Percentiles rank a stretch among this genome's conserved stretches.
These are phyloP conservation scores for Lodderomyces metapsilosis DNA, from an alignment of 1,139 yeast species.

Conservation along the genomic window DNA sequence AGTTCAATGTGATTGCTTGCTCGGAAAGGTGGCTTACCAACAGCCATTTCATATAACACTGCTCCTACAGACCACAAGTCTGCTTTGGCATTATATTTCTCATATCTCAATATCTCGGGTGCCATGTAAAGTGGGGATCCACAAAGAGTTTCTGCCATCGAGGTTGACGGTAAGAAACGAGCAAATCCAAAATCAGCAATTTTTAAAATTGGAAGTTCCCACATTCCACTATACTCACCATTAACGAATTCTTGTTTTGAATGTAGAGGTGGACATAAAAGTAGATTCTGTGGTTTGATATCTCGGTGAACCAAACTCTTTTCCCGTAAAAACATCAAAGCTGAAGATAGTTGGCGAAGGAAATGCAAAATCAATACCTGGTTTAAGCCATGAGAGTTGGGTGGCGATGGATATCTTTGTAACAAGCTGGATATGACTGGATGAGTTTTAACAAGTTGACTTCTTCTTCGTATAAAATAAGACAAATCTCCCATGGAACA, in stretches of 20 bases:
- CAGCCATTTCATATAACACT: constrained; percentile 90
- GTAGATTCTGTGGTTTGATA: constrained; percentile 88
- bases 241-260: constrained; percentile 57
- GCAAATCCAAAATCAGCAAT: constrained; percentile 99
- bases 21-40: constrained; percentile 91
- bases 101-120: constrained; percentile 91
- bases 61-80: constrained; percentile 99
- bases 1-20: constrained; percentile 92
- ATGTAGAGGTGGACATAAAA: constrained; percentile 73
- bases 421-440: constrained; percentile 78
- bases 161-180: constrained; percentile 83
- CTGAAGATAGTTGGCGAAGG: constrained; percentile 80
- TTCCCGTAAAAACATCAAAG: constrained; percentile 75
- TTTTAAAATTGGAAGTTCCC: constrained; percentile 87
- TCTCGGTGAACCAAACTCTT: constrained; percentile 90
- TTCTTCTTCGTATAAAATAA: constrained; percentile 75
- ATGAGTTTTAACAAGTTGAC: constrained; percentile 68
- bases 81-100: constrained; percentile 94
- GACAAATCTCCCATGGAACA: constrained; percentile 94
- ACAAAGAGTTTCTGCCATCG: constrained; percentile 94
- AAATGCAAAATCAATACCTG: constrained; percentile 79
- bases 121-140: constrained; percentile 99
- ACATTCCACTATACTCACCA: constrained; percentile 66
- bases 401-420: constrained; percentile 81
- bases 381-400: constrained; percentile 74